Conservation (phyloP, 148 eudicot genomes). For the Nepenthes mirabilis region DNA sequence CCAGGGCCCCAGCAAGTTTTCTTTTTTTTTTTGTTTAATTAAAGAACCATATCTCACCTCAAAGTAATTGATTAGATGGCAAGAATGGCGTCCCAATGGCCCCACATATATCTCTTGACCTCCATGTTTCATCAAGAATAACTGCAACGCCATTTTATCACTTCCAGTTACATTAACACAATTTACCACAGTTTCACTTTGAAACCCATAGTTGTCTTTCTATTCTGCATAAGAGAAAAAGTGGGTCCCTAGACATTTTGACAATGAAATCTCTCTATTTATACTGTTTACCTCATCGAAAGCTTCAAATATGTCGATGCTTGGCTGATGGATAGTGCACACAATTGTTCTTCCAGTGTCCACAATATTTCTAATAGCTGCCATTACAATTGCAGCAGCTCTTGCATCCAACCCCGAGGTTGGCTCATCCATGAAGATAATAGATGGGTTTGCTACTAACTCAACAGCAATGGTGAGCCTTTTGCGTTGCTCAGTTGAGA, state of each 20-base stretch:
- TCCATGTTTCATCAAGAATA: conserved; percentile 9
- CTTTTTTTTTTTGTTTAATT: background rate
- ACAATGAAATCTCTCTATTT: too few relatives aligned
- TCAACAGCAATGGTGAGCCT: conserved; percentile 1
- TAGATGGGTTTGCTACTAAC: background rate
- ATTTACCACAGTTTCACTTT: background rate
- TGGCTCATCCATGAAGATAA: background rate
- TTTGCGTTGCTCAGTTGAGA: conserved; percentile 51
- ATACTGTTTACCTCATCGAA: conserved; percentile 50
- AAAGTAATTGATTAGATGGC: conserved; percentile 10
- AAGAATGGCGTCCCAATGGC: conserved; percentile 8
- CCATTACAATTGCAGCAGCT: background rate
- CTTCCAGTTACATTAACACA: background rate
- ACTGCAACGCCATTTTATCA: background rate
- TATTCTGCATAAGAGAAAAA: too few relatives aligned
- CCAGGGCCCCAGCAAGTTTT: background rate
- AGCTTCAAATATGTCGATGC: conserved; percentile 44
- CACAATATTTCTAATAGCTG: background rate
- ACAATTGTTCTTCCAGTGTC: background rate
- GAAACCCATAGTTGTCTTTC: too few relatives aligned
- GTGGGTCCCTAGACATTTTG: too few relatives aligned
- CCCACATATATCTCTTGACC: conserved; percentile 12
- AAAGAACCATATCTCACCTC: conserved; percentile 6
- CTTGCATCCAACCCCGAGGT: background rate
- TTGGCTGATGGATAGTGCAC: conserved; percentile 1